Base-by-base conservation (phyloP, 192 early-diverging fungal genomes). In the Backusella circina region DNA sequence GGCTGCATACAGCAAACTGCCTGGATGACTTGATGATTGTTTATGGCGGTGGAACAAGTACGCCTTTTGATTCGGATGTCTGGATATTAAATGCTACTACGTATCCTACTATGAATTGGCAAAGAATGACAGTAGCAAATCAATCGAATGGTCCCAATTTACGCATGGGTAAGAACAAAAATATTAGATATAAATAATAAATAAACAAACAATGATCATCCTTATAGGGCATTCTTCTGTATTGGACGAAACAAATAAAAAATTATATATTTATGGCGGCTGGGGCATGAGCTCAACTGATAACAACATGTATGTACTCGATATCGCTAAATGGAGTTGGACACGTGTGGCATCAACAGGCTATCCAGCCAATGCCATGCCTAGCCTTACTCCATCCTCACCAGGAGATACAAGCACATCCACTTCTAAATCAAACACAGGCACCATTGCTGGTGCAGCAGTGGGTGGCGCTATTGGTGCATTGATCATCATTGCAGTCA, bases 231-330 rank as follows among this genome's bases (percentile, higher is more conserved):
- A 94, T 69, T 85, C 90, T 9, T 91, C 91, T 1, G 84, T 90
- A 13, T 65, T 90, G 2, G 80, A 88, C 70, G 80, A 84, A 30
- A 85, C 80, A 44, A 86, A 80, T 15, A 65, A 74, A n/a, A 74
- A 74, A 23, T 90, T 94, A 82, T 90, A 90, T 50, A 83, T 92
- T 30, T 94, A 86, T 80, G 93, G 93, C 38, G 93, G 93, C 13
- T 83, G 87, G 70, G 90, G 88, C 10, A 51, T 76, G 5, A 71
- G 70, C 8, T 65, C 81, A 1, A 81, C 80, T 9, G 91, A 94
- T 73, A 80, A 75, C 26, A 89, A 83, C 54, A 87, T 94, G 78
- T 93, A 92, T 78, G 85, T 89, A 39, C 80, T 94, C 18, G 88
- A 92, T 65, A 81, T 88, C 21, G 37, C 35, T 13, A 71, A 69